Percentiles rank a stretch among this genome's conserved stretches.
Evolutionary conservation across 2,329 filamentous ascomycete species (phyloP).

Genomic region (Hymenoscyphus fructigenus): DNA sequence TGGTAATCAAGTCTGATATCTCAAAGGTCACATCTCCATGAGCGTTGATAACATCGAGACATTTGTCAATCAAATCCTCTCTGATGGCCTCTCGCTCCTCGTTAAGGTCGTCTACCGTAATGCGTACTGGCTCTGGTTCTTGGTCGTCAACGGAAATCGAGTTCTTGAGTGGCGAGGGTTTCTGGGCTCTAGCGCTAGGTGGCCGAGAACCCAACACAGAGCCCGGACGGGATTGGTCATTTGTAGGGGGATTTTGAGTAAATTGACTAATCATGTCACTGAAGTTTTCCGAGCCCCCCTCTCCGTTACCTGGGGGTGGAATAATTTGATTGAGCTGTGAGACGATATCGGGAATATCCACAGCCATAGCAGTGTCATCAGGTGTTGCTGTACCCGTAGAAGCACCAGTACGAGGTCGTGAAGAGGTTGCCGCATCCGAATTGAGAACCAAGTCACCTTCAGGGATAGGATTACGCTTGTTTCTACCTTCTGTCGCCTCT

Average conservation of each 20-base stretch:
- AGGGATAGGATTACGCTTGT: slow-evolving; percentile 68
- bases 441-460: slow-evolving; percentile 50
- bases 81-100: slow-evolving; percentile 71
- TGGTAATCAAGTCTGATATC: slow-evolving; percentile 79
- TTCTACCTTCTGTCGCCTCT: slow-evolving; percentile 56
- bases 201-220: not conserved
- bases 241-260: not conserved
- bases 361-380: slow-evolving; percentile 29
- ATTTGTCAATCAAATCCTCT: slow-evolving; percentile 80
- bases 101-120: slow-evolving; percentile 78
- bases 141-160: slow-evolving; percentile 9
- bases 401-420: slow-evolving; percentile 34
- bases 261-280: slow-evolving; percentile 24
- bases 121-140: slow-evolving; percentile 24
- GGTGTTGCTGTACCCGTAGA: slow-evolving; percentile 32
- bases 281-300: slow-evolving; percentile 19
- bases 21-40: slow-evolving; percentile 90
- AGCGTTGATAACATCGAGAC: slow-evolving; percentile 82
- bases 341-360: slow-evolving; percentile 22
- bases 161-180: slow-evolving; percentile 11
- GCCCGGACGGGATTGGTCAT: not conserved
- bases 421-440: slow-evolving; percentile 23
- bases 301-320: slow-evolving; percentile 9
- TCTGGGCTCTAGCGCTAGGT: slow-evolving; percentile 6
- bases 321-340: slow-evolving; percentile 22